A percentile compares a stretch with the other conserved stretches of the same genome.
Conservation (phyloP, 495 filamentous ascomycete genomes). For the Neurospora tetrasperma region DNA sequence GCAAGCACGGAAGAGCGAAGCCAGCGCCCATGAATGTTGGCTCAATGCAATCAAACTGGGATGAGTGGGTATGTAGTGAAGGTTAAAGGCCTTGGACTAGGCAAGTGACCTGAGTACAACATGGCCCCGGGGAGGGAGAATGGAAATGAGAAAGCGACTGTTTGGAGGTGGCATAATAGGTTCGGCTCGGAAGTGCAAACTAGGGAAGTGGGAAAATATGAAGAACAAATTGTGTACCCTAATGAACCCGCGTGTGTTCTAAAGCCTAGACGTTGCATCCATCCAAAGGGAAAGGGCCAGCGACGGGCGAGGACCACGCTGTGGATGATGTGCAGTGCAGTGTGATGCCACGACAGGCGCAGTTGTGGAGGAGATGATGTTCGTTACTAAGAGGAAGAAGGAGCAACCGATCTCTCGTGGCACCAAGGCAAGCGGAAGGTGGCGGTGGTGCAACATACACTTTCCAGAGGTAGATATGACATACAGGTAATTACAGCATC, state of each 20-base stretch:
- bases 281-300: neutral
- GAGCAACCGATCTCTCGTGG: neutral
- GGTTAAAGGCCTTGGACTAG: neutral
- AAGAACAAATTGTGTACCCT: neutral
- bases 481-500: neutral
- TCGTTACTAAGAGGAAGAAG: neutral
- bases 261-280: neutral
- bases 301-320: neutral
- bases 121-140: neutral
- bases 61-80: neutral
- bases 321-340: too few species aligned
- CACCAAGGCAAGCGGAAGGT: neutral
- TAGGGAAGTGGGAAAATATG: neutral
- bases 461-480: neutral
- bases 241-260: neutral
- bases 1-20: neutral
- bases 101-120: neutral
- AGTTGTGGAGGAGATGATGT: neutral
- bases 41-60: neutral
- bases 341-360: neutral
- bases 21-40: neutral
- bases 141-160: neutral
- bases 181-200: neutral
- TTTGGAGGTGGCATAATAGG: neutral
- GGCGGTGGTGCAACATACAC: neutral